Base-by-base conservation (phyloP, 1,139 yeast species). In the Lodderomyces jiufengensis region DNA sequence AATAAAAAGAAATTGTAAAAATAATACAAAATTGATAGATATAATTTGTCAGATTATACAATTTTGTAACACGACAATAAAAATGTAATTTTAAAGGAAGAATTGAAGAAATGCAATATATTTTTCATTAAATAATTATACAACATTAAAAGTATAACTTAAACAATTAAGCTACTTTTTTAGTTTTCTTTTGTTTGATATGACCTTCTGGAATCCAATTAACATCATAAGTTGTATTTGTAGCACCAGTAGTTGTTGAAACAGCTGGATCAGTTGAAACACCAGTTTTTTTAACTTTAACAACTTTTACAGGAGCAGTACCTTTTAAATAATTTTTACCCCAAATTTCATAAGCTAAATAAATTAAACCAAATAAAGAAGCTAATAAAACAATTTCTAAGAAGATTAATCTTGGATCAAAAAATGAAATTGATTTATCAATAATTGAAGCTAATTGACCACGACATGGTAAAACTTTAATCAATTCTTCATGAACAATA, bases 371-470 rank as follows among this genome's bases (percentile, higher is more conserved):
- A 33, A 64, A 80, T 27, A 80, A 43, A 9, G 83, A 59, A 14
- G 63, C 73, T 9, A 66, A 50, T 46, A 84, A 63, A 24, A 85
- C 52, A 12, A 77, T 38, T 52, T 79, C 83, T 48, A 83, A 72
- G 32, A 84, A 57, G 43, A 86, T 57, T 52, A 86, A 73, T 57
- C 83, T 79, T 21, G 90, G 92, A 55, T 84, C 77, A 60, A 83
- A 80, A 40, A 81, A 47, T 1, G 95, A 81, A 49, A 87, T 66
- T 37, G 81, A 72, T 26, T 73, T 74, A 48, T 87, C 95, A n/a
- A 59, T 57, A 42, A 87, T 73, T 24, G 67, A 58, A 27, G 84
- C 65, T 44, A 80, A 63, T 49, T 76, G 78, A 33, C 79, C 76
- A 50, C 76, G 69, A 29, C 83, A 75, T 35, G 79, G 76, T 32